Conservation (phyloP, 1,139 yeast species). For the Candida buenavistaensis region DNA sequence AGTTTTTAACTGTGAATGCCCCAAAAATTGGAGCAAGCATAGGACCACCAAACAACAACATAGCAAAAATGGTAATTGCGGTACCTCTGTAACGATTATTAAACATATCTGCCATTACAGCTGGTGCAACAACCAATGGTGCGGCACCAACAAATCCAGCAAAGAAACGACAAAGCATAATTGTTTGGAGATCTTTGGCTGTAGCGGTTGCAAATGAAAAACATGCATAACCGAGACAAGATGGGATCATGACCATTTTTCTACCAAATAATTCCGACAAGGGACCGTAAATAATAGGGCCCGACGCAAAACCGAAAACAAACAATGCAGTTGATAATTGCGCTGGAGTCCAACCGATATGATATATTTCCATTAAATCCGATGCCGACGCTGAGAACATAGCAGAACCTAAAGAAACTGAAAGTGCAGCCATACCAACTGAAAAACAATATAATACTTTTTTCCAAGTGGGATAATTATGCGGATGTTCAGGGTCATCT, state of each 20-base stretch:
- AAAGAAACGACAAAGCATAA: slow-evolving; percentile 42
- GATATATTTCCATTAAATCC: slow-evolving; percentile 23
- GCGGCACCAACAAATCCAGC: slow-evolving; percentile 43
- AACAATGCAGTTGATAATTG: slow-evolving; percentile 41
- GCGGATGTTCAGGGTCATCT: slow-evolving; percentile 50
- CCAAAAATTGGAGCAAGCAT: slow-evolving; percentile 44
- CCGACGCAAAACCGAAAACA: slow-evolving; percentile 46
- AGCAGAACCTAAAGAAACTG: slow-evolving; percentile 50
- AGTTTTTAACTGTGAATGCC: slow-evolving; percentile 32
- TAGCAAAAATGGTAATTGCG: slow-evolving; percentile 32
- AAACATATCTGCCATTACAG: slow-evolving; percentile 41
- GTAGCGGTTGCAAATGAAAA: slow-evolving; percentile 41
- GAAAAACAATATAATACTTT: slow-evolving; percentile 26
- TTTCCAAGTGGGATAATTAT: slow-evolving; percentile 39
- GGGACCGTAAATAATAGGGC: slow-evolving; percentile 45
- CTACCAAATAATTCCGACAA: slow-evolving; percentile 42
- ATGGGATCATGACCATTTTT: slow-evolving; percentile 26
- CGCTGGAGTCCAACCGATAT: slow-evolving; percentile 34
- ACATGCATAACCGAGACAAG: slow-evolving; percentile 31
- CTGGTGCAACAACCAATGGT: slow-evolving; percentile 42
- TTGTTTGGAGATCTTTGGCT: slow-evolving; percentile 37
- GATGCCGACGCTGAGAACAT: slow-evolving; percentile 33
- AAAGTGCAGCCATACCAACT: slow-evolving; percentile 32
- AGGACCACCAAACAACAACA: slow-evolving; percentile 44
- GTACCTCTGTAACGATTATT: slow-evolving; percentile 32